These are phyloP conservation scores for Pelargonium nanum DNA, from an alignment of 345 rosid species.

Conservation along the genomic window DNA sequence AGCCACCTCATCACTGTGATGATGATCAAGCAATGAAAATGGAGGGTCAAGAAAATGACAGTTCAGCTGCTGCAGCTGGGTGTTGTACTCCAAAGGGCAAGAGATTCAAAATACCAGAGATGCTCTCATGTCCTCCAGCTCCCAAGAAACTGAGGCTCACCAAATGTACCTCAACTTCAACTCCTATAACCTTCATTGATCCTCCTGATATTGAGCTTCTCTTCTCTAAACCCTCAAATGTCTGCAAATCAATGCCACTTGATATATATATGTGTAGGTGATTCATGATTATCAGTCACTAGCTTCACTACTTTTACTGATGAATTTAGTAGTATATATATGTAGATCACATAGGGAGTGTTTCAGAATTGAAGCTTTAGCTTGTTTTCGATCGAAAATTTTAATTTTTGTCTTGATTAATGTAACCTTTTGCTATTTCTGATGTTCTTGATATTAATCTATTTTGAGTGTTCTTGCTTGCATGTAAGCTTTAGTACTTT, in stretches of 20 bases:
- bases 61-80: neutral
- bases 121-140: constrained; percentile 27
- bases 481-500: too few species aligned
- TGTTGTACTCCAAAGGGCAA: constrained; percentile 22
- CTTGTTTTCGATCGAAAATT: too few species aligned
- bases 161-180: constrained; percentile 5
- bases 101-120: constrained; percentile 22
- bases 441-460: too few species aligned
- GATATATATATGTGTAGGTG: neutral
- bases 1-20: neutral
- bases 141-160: constrained; percentile 26
- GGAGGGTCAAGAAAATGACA: neutral
- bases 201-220: constrained; percentile 33
- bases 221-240: constrained; percentile 15
- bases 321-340: too few species aligned
- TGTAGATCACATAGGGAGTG: neutral
- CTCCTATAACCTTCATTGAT: constrained; percentile 16
- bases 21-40: neutral
- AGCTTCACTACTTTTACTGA: neutral
- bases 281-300: too few species aligned
- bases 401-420: too few species aligned
- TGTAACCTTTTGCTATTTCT: too few species aligned
- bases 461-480: too few species aligned
- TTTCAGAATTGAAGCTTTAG: neutral
- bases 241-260: neutral